Base-by-base conservation (phyloP, 2,329 filamentous ascomycete genomes). In the Aspergillus unguis region DNA sequence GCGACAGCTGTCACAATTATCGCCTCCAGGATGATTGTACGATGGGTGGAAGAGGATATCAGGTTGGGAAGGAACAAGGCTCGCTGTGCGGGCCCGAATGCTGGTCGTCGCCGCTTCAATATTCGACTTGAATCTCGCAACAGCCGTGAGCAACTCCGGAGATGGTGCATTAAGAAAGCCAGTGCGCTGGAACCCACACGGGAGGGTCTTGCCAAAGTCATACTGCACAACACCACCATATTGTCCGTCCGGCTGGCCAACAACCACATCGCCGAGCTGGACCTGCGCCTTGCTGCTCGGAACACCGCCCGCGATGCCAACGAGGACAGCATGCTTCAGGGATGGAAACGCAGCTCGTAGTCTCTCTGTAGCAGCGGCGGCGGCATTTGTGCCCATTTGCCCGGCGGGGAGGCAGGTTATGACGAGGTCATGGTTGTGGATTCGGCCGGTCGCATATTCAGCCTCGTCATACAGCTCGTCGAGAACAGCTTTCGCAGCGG, bases 201-300 rank as follows among this genome's bases (percentile, higher is more conserved):
- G 36, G 9, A 54, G 6, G 1, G 32, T 45, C 42, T 54, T 54
- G 4, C 52, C 52, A 48, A 32, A 54, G 26, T 54, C 44, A 37
- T 52, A 50, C n/a, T 50, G 53, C 4, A 55, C 32, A 2, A 55
- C 45, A 3, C 49, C 48, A 3, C 32, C 48, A 6, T 47, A 47
- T 28, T 41, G 17, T 28, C 37, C 36, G 11, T 27, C 38, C 1
- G 46, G 29, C 28, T 48, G 46, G 2, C 46, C 38, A 5, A 48
- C 38, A 8, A 48, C 32, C 6, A 48, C 48, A 10, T 55, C 46
- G 3, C 51, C 51, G 0, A 53, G 41, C 3, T 46, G 38, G 10
- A 53, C 49, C 5, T 49, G 45, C 11, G 8, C 23, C 23, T 38
- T 40, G 3, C 32, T 25, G n/a, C 45, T 53, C 3, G 45, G 51